Evolutionary conservation across 2,329 filamentous ascomycete species (phyloP).

Genomic region (Lecanosticta acicola): DNA sequence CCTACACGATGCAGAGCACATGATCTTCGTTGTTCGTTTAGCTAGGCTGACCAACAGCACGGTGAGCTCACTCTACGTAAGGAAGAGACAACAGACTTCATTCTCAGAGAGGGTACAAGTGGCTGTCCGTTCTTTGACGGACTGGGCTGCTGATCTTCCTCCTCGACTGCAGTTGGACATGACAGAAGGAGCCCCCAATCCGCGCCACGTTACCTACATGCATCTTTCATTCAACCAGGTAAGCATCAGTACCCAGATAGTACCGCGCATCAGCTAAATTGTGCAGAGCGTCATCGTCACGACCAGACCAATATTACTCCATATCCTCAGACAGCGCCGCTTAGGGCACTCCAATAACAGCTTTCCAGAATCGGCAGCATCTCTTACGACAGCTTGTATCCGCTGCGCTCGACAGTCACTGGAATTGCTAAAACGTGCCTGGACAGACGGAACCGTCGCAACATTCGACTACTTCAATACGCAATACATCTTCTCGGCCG

Average conservation of each 20-base stretch:
- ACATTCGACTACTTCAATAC: conserved; percentile 46
- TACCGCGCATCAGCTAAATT: background rate
- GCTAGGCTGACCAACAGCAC: conserved; percentile 31
- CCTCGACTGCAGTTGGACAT: conserved; percentile 31
- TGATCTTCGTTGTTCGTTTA: conserved; percentile 37
- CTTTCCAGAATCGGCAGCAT: conserved; percentile 30
- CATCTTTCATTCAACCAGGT: conserved; percentile 35
- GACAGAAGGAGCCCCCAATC: conserved; percentile 15
- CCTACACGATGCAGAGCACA: conserved; percentile 37
- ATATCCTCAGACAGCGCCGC: conserved; percentile 23
- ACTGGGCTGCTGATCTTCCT: conserved; percentile 36
- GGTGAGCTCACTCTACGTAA: conserved; percentile 28
- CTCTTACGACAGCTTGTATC: conserved; percentile 43
- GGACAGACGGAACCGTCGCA: conserved; percentile 45
- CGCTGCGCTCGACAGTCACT: conserved; percentile 44
- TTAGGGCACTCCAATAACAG: conserved; percentile 2
- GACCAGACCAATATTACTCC: conserved; percentile 33
- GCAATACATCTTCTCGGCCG: conserved; percentile 45
- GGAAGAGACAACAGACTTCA: conserved; percentile 25
- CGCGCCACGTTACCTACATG: conserved; percentile 30
- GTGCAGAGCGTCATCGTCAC: conserved; percentile 26
- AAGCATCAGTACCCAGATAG: background rate
- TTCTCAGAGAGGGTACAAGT: conserved; percentile 36
- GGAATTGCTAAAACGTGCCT: conserved; percentile 39
- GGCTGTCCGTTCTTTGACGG: conserved; percentile 33